Conservation (phyloP, 495 filamentous ascomycete species). For the Penicillium malachiteum region DNA sequence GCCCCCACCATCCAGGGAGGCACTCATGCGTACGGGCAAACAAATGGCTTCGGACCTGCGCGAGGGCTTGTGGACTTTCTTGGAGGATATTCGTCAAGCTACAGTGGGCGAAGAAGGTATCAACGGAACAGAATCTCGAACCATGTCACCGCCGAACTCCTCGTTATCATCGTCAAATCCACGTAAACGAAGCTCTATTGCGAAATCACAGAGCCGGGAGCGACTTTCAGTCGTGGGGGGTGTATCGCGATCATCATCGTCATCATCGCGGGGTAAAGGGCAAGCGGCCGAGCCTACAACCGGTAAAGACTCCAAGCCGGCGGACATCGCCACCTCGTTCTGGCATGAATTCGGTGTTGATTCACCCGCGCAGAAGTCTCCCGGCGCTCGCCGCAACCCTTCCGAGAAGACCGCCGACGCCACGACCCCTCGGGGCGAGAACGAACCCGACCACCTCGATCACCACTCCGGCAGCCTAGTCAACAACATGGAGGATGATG, state of each 20-base stretch:
- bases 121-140: constrained; percentile 51
- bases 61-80: constrained; percentile 92
- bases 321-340: constrained; percentile 47
- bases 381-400: constrained; percentile 33
- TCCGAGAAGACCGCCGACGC: constrained; percentile 19
- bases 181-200: constrained; percentile 37
- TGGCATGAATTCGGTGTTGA: constrained; percentile 57
- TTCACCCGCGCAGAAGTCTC: constrained; percentile 48
- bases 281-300: constrained; percentile 36
- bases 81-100: constrained; percentile 92
- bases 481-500: constrained; percentile 45
- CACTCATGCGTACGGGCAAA: constrained; percentile 65
- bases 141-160: constrained; percentile 28
- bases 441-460: constrained; percentile 33
- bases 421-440: constrained; percentile 34
- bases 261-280: constrained; percentile 33
- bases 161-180: constrained; percentile 16
- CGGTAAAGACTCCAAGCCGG: constrained; percentile 50
- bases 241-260: constrained; percentile 37
- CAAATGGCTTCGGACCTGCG: constrained; percentile 89
- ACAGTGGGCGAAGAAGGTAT: constrained; percentile 91
- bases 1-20: constrained; percentile 52
- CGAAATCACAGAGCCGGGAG: constrained; percentile 39
- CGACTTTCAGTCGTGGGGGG: constrained; percentile 37
- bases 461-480: constrained; percentile 26